Conservation (phyloP, 306 rosid genomes). For the Vachellia pachyceras region DNA sequence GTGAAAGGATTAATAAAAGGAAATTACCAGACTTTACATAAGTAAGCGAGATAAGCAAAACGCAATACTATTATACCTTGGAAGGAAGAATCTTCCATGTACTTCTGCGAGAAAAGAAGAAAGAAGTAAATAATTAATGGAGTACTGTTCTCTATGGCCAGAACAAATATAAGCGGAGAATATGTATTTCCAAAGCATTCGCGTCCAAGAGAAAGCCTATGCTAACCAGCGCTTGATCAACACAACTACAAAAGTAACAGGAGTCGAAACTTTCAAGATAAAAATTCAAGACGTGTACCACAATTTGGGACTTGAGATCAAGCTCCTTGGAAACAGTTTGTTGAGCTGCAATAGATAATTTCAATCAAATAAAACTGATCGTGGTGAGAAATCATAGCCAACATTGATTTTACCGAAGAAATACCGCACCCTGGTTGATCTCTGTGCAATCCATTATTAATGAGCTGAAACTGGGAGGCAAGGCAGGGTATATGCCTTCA, state of each 20-base stretch:
- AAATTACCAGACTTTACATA: conserved; percentile 20
- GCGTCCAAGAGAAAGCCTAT: conserved; percentile 26
- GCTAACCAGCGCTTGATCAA: conserved; percentile 30
- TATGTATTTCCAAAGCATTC: conserved; percentile 26
- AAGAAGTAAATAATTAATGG: conserved; percentile 23
- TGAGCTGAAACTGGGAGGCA: conserved; percentile 86
- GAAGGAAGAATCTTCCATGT: conserved; percentile 91
- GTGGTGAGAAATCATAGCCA: conserved; percentile 31
- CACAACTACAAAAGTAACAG: conserved; percentile 7
- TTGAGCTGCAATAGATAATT: conserved; percentile 52
- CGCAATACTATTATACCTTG: conserved; percentile 58
- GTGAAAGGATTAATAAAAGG: conserved; percentile 18
- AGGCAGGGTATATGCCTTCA: conserved; percentile 53
- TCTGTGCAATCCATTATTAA: conserved; percentile 56
- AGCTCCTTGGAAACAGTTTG: conserved; percentile 48
- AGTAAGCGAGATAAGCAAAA: conserved; percentile 22
- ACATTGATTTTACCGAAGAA: conserved; percentile 9
- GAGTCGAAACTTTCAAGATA: background rate
- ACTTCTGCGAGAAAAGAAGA: conserved; percentile 65
- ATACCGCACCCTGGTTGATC: conserved; percentile 56
- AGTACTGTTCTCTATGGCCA: background rate
- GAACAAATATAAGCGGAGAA: conserved; percentile 31
- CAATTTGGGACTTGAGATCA: conserved; percentile 70
- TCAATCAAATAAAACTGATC: conserved; percentile 40
- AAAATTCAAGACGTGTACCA: conserved; percentile 53